Evolutionary conservation across 768 basidiomycete genomes (phyloP).

Genomic region (Mycena alexandri): DNA sequence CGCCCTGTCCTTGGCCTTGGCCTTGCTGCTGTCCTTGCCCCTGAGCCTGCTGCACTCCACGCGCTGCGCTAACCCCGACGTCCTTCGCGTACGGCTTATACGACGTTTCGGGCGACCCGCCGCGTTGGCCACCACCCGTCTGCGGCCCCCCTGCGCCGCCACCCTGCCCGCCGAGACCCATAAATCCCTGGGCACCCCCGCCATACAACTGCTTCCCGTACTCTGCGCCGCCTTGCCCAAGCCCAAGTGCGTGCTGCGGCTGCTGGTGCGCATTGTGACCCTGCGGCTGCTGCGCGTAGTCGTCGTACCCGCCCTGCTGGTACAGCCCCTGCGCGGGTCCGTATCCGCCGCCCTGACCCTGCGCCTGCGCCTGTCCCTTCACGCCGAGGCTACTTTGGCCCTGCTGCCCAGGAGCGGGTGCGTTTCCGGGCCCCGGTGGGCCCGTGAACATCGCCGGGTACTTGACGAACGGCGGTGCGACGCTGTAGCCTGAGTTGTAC

Average conservation of each 20-base stretch:
- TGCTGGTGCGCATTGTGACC: slow-evolving; percentile 61
- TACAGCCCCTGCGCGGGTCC: slow-evolving; percentile 72
- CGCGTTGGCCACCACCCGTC: slow-evolving; percentile 51
- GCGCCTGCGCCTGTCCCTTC: slow-evolving; percentile 53
- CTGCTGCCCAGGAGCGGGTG: slow-evolving; percentile 76
- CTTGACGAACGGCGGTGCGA: slow-evolving; percentile 82
- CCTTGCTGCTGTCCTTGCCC: slow-evolving; percentile 62
- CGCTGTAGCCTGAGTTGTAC: slow-evolving; percentile 66
- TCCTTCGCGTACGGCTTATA: slow-evolving; percentile 88
- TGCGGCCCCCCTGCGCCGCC: slow-evolving; percentile 50
- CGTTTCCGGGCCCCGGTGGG: slow-evolving; percentile 75
- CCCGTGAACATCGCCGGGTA: slow-evolving; percentile 84
- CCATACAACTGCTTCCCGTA: slow-evolving; percentile 54
- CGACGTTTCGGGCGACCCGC: slow-evolving; percentile 75
- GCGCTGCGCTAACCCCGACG: slow-evolving; percentile 62
- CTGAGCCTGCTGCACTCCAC: slow-evolving; percentile 61
- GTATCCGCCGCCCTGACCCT: slow-evolving; percentile 31
- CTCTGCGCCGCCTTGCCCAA: slow-evolving; percentile 36
- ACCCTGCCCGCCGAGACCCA: slow-evolving; percentile 70
- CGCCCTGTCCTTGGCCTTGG: slow-evolving; percentile 58
- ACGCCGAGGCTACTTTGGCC: slow-evolving; percentile 65
- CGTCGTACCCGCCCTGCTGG: slow-evolving; percentile 62
- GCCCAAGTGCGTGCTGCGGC: slow-evolving; percentile 61
- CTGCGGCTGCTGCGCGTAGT: slow-evolving; percentile 67
- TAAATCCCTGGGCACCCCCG: slow-evolving; percentile 76